Conservation (phyloP, 2,329 filamentous ascomycete species). For the Aspergillus phoenicis region DNA sequence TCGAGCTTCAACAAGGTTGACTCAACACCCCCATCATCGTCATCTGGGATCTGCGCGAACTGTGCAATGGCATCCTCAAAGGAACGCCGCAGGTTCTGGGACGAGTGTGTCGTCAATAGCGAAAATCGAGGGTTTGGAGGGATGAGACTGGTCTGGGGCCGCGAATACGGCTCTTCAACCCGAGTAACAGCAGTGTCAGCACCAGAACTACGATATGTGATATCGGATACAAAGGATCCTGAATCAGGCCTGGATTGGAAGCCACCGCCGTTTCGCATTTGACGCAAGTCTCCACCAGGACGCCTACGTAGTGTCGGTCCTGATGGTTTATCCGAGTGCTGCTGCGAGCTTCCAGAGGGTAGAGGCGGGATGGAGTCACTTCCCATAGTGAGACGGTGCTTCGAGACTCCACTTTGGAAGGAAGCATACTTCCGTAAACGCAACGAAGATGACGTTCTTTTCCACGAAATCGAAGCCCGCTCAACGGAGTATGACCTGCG, state of each 20-base stretch:
- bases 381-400: constrained; percentile 29
- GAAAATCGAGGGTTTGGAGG: constrained; percentile 43
- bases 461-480: constrained; percentile 27
- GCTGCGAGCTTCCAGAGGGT: constrained; percentile 17
- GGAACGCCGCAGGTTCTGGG: constrained; percentile 63
- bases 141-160: constrained; percentile 32
- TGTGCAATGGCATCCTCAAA: constrained; percentile 88
- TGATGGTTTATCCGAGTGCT: constrained; percentile 20
- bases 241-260: constrained; percentile 50
- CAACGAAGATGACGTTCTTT: constrained; percentile 35
- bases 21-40: constrained; percentile 86
- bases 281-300: constrained; percentile 74
- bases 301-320: constrained; percentile 67
- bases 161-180: constrained; percentile 20
- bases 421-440: constrained; percentile 49
- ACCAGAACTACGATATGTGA: constrained; percentile 37
- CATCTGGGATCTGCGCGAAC: constrained; percentile 84
- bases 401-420: constrained; percentile 47
- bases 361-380: constrained; percentile 27
- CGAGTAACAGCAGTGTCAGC: constrained; percentile 23
- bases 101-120: constrained; percentile 55
- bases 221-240: constrained; percentile 40
- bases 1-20: constrained; percentile 91
- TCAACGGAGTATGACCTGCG: constrained; percentile 34
- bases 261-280: constrained; percentile 66